These are phyloP conservation scores for Kwoniella sp. DNA, from an alignment of 768 basidiomycete species.

Conservation along the genomic window DNA sequence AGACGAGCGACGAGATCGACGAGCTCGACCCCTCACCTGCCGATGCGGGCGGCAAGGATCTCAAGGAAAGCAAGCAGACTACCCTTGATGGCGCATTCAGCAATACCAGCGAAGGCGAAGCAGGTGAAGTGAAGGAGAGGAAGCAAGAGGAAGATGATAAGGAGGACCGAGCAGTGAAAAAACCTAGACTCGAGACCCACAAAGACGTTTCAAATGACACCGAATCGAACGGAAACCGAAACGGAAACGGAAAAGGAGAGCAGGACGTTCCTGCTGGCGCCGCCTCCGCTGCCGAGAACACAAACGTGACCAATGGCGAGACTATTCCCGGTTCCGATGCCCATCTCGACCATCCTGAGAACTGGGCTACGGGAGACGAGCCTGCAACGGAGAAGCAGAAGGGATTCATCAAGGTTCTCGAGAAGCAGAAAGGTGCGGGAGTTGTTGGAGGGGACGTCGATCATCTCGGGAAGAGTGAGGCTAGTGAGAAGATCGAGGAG, in stretches of 20 bases:
- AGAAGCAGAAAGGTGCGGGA: conserved; percentile 50
- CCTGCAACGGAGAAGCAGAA: conserved; percentile 56
- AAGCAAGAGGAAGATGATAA: conserved; percentile 3
- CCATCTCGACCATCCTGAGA: conserved; percentile 55
- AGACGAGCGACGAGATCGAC: conserved; percentile 7
- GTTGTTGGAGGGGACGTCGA: conserved; percentile 26
- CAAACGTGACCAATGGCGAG: conserved; percentile 9
- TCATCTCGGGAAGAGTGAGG: conserved; percentile 49
- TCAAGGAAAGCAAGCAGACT: conserved; percentile 16
- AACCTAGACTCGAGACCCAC: conserved; percentile 12
- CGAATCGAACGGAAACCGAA: not conserved
- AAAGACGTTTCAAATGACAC: not conserved
- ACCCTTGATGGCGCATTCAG: conserved; percentile 17
- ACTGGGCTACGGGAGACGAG: conserved; percentile 55
- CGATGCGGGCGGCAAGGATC: conserved; percentile 15
- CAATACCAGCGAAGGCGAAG: not conserved
- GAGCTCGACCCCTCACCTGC: not conserved
- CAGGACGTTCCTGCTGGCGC: too few species aligned
- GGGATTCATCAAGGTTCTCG: conserved; percentile 52
- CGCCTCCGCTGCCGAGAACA: not conserved
- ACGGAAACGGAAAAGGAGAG: not conserved
- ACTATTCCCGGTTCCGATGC: conserved; percentile 31
- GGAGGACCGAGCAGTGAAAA: conserved; percentile 11
- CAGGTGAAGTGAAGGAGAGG: not conserved
- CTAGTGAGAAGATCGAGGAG: conserved; percentile 54